These are phyloP conservation scores for Candida anutae DNA, from an alignment of 1,139 yeast genomes.

Conservation along the genomic window DNA sequence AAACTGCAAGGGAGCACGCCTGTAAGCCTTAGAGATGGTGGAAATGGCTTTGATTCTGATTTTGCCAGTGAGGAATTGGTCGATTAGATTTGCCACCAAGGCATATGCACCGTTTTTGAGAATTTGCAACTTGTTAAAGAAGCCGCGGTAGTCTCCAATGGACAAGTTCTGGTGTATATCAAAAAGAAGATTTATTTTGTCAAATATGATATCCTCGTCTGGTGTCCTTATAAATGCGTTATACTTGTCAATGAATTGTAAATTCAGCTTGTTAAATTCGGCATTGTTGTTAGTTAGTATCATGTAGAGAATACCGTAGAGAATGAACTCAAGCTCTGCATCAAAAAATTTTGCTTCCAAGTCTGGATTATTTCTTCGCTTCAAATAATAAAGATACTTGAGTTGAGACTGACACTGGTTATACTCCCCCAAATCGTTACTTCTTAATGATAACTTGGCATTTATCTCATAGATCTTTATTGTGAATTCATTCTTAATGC, in stretches of 20 bases:
- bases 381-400: conserved; percentile 45
- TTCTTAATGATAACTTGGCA: conserved; percentile 78
- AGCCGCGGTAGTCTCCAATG: conserved; percentile 43
- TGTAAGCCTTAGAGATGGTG: conserved; percentile 52
- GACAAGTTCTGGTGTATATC: conserved; percentile 8
- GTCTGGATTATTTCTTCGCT: conserved; percentile 5
- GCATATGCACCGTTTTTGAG: conserved; percentile 12
- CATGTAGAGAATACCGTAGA: conserved; percentile 72
- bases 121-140: conserved; percentile 27
- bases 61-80: conserved; percentile 38
- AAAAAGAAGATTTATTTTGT: conserved; percentile 6
- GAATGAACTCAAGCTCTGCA: conserved; percentile 52
- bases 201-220: conserved; percentile 6
- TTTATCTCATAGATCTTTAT: conserved; percentile 77
- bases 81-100: conserved; percentile 22
- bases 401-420: conserved; percentile 91
- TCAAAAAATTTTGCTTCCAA: conserved; percentile 9
- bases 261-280: conserved; percentile 34
- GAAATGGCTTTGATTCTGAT: conserved; percentile 57
- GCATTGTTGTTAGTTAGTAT: conserved; percentile 64
- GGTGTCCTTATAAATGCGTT: conserved; percentile 2
- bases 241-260: conserved; percentile 9
- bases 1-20: conserved; percentile 43
- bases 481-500: conserved; percentile 72
- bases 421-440: conserved; percentile 84